Evolutionary conservation across 768 basidiomycete species (phyloP).

Genomic region (Agaricus bisporus): DNA sequence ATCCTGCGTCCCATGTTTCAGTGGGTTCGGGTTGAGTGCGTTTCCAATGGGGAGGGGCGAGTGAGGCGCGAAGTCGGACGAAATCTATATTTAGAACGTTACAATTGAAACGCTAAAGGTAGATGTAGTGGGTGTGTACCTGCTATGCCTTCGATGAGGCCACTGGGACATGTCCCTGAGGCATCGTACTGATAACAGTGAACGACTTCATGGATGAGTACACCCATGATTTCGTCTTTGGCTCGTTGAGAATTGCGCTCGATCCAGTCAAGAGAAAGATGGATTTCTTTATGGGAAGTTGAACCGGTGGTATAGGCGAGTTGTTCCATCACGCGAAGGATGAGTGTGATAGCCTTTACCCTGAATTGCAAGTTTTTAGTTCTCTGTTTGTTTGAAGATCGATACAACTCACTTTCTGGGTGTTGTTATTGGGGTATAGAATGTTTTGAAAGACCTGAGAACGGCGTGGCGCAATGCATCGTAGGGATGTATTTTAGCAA

Average conservation of each 20-base stretch:
- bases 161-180: conserved; percentile 53
- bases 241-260: conserved; percentile 32
- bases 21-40: conserved; percentile 27
- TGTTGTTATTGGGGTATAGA: conserved; percentile 32
- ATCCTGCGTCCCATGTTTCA: conserved; percentile 68
- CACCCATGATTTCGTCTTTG: conserved; percentile 61
- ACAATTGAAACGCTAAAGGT: not conserved
- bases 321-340: conserved; percentile 62
- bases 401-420: conserved; percentile 36
- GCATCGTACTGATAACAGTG: conserved; percentile 76
- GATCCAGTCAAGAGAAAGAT: conserved; percentile 66
- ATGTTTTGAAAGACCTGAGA: conserved; percentile 41
- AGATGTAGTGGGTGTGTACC: conserved; percentile 32
- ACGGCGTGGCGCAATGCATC: conserved; percentile 36
- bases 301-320: conserved; percentile 63
- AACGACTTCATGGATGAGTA: conserved; percentile 70
- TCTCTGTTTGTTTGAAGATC: too few relatives aligned
- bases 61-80: conserved; percentile 55
- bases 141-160: conserved; percentile 76
- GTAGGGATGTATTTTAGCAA: conserved; percentile 40
- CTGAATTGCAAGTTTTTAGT: too few relatives aligned
- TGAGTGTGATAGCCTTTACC: conserved; percentile 47
- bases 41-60: conserved; percentile 69
- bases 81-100: too few relatives aligned
- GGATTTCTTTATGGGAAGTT: conserved; percentile 60